Percentiles rank a stretch among this genome's conserved stretches.
These are phyloP conservation scores for Pythium phragmiticola DNA, from an alignment of 352 stramenopile species.

Conservation along the genomic window DNA sequence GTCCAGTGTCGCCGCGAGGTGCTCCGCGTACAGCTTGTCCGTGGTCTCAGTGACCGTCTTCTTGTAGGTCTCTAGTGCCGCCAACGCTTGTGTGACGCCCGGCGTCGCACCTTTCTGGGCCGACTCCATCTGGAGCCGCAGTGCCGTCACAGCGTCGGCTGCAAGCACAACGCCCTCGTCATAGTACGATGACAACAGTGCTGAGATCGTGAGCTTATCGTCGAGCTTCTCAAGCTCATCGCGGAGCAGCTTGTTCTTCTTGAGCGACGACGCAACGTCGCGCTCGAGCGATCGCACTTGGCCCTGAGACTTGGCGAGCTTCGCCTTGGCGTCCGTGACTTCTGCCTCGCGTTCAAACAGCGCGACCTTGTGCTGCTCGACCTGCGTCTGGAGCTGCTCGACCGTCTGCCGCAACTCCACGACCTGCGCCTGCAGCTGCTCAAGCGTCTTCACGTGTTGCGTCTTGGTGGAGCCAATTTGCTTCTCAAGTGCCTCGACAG, in stretches of 20 bases:
- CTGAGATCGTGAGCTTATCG: slow-evolving; percentile 59
- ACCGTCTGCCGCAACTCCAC: slow-evolving; percentile 33
- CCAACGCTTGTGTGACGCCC: slow-evolving; percentile 51
- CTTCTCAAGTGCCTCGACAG: slow-evolving; percentile 11
- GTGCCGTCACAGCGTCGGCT: slow-evolving; percentile 31
- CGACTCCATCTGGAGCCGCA: slow-evolving; percentile 42
- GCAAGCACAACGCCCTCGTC: slow-evolving; percentile 69
- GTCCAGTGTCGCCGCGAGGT: slow-evolving; percentile 62
- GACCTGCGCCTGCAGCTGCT: slow-evolving; percentile 33
- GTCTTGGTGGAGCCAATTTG: slow-evolving; percentile 20
- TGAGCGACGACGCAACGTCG: slow-evolving; percentile 47
- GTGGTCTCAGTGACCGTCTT: slow-evolving; percentile 42
- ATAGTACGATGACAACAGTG: slow-evolving; percentile 77
- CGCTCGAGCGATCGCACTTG: slow-evolving; percentile 44
- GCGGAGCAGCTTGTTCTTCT: slow-evolving; percentile 62
- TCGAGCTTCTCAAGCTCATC: slow-evolving; percentile 52
- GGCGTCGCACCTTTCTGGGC: slow-evolving; percentile 38
- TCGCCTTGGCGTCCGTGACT: slow-evolving; percentile 26
- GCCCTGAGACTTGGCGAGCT: slow-evolving; percentile 35
- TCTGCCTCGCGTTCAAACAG: slow-evolving; percentile 32
- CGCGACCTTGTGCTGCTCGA: slow-evolving; percentile 35
- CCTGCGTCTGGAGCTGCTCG: slow-evolving; percentile 30
- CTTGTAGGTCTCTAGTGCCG: slow-evolving; percentile 45
- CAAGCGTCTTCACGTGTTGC: slow-evolving; percentile 26
- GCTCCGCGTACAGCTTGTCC: slow-evolving; percentile 64